These are phyloP conservation scores for Agaricus subrufescens DNA, from an alignment of 768 basidiomycete genomes.

Conservation along the genomic window DNA sequence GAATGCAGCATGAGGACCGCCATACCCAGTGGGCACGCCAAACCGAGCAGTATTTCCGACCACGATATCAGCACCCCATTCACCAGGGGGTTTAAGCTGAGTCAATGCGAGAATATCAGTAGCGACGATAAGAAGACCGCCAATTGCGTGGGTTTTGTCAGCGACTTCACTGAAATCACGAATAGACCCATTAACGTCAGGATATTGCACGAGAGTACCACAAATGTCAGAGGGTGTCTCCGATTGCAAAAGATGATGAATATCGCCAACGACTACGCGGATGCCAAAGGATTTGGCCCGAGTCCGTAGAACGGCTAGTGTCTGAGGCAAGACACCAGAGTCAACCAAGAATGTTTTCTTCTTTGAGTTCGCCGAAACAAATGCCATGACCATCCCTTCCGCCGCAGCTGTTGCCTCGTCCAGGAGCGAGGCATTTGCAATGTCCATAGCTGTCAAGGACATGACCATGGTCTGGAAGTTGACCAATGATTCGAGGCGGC, in stretches of 20 bases:
- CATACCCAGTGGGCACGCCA: conserved; percentile 95
- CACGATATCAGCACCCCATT: conserved; percentile 98
- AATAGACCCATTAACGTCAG: conserved; percentile 82
- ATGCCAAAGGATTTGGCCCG: conserved; percentile 95
- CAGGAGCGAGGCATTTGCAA: conserved; percentile 92
- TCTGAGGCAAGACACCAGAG: conserved; percentile 79
- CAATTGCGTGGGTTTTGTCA: conserved; percentile 60
- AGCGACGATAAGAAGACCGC: conserved; percentile 82
- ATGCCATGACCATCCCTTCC: conserved; percentile 96
- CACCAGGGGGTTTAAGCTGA: conserved; percentile 91
- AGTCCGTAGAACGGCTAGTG: conserved; percentile 81
- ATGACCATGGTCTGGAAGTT: conserved; percentile 97
- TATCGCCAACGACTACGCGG: conserved; percentile 68
- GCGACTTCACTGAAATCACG: conserved; percentile 68
- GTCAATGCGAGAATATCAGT: conserved; percentile 93
- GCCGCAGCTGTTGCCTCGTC: conserved; percentile 96
- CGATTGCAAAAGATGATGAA: conserved; percentile 43
- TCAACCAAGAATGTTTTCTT: conserved; percentile 86
- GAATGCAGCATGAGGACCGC: conserved; percentile 96
- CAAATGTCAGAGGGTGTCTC: conserved; percentile 60
- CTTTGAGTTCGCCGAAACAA: conserved; percentile 59
- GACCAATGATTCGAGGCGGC: conserved; percentile 92
- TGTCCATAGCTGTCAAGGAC: conserved; percentile 91
- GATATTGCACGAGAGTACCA: conserved; percentile 92
- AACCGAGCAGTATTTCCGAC: conserved; percentile 95